These are phyloP conservation scores for Ceratocystis cacaofunesta DNA, from an alignment of 2,329 filamentous ascomycete species.

Conservation along the genomic window DNA sequence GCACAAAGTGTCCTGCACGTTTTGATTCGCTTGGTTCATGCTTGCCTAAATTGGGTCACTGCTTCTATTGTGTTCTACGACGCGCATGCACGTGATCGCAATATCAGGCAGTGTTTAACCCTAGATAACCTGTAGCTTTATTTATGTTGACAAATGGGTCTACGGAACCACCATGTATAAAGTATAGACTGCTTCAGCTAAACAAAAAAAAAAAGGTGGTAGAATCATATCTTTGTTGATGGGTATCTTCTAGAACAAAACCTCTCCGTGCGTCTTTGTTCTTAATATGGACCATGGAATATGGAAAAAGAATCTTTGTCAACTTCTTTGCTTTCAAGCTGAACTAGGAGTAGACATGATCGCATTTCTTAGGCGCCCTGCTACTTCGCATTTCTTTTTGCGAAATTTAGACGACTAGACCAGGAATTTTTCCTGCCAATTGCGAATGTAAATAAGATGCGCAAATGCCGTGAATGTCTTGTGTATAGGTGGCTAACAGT, in stretches of 20 bases:
- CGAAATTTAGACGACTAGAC: neutral
- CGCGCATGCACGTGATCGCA: slow-evolving; percentile 13
- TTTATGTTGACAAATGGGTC: too few relatives aligned
- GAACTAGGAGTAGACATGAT: neutral
- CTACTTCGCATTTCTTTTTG: neutral
- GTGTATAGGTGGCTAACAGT: too few relatives aligned
- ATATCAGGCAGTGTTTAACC: neutral
- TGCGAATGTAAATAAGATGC: neutral
- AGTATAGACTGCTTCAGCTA: neutral
- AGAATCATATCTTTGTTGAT: slow-evolving; percentile 8
- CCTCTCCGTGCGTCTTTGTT: neutral
- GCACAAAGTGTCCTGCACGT: neutral
- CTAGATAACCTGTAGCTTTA: neutral
- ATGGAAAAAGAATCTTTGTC: neutral
- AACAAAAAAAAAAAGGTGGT: neutral
- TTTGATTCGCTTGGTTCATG: neutral
- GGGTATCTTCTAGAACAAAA: slow-evolving; percentile 11
- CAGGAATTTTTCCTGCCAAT: neutral
- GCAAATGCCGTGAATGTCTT: neutral
- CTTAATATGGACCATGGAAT: neutral
- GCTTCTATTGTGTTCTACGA: slow-evolving; percentile 8
- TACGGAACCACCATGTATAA: too few relatives aligned
- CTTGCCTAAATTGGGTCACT: neutral
- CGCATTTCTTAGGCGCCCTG: neutral
- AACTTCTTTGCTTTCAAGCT: neutral